Conservation (phyloP, 768 basidiomycete species). For the Phlegmacium glaucopus region DNA sequence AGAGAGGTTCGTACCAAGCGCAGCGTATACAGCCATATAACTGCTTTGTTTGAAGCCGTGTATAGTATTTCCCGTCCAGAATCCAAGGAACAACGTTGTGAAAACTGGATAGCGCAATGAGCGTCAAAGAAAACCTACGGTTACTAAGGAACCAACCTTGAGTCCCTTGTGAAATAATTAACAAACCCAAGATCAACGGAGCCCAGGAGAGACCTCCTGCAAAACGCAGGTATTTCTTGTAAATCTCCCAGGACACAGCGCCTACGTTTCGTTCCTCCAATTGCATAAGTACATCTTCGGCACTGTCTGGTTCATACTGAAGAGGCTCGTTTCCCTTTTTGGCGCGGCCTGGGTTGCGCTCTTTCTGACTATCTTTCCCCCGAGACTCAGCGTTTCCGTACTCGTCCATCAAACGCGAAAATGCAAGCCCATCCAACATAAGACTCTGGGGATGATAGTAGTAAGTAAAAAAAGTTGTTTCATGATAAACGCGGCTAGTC, state of each 20-base stretch:
- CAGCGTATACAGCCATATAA: constrained; percentile 64
- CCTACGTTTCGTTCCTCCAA: constrained; percentile 57
- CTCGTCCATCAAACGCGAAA: constrained; percentile 53
- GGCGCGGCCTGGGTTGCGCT: background rate
- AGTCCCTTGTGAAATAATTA: constrained; percentile 46
- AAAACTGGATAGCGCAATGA: constrained; percentile 36
- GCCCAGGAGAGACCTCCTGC: constrained; percentile 49
- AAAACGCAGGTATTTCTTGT: constrained; percentile 42
- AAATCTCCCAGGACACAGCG: constrained; percentile 46
- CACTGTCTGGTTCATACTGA: background rate
- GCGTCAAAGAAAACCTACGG: background rate
- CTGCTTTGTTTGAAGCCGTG: constrained; percentile 52
- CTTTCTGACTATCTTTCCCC: constrained; percentile 16
- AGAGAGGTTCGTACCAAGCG: constrained; percentile 30
- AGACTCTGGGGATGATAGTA: constrained; percentile 32
- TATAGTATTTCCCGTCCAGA: constrained; percentile 63
- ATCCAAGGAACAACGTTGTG: constrained; percentile 67
- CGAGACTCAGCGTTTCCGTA: constrained; percentile 41
- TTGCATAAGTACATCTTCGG: constrained; percentile 38
- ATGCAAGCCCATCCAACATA: constrained; percentile 38
- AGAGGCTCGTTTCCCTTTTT: background rate
- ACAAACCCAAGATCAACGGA: constrained; percentile 40
- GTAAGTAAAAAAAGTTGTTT: background rate
- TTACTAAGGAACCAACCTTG: constrained; percentile 32
- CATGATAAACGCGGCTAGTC: constrained; percentile 1